Evolutionary conservation across 345 rosid species (phyloP), one percentile per base, ranked within the genome.

Genomic region (Populus ilicifolia): DNA sequence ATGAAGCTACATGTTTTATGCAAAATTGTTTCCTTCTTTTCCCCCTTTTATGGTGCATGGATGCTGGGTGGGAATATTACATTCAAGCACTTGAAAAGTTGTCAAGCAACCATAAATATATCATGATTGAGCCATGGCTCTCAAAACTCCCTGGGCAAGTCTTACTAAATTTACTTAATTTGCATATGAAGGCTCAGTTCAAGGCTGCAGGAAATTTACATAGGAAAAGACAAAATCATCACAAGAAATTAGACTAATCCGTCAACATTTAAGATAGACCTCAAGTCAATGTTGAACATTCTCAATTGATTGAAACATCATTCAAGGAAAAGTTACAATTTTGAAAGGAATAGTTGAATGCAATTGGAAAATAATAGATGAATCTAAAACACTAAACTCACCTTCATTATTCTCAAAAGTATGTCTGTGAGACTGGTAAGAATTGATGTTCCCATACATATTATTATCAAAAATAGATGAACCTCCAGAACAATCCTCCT

Each of bases 331-430:
- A n/a, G 12, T 29, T 2, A 43, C 23, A 61, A 13, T 27, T 25
- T 30, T 30, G 1, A 59, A 39, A 38, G 35, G 13, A 25, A 43
- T 43, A 8, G 35, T 36, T 27, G 48, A 65, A 10, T 29, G 5
- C 27, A 71, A 64, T 36, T 62, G 36, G 10, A 64, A 75, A 56
- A n/a, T 59, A 14, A 56, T 56, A 56, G 13, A 59, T 25, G 70
- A 59, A 46, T n/a, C 52, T 29, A 36, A 72, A 74, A 27, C 63
- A 74, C 69, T 69, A 76, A 16, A 80, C 83, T 70, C 78, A 92
- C 95, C 97, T 85, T 86, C 89, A 71, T 83, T 81, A 69, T 85
- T 88, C 85, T 90, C 95, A 77, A 85, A 87, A 33, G 81, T 81
- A 77, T 87, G 91, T 70, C 76, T 83, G 75, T 84, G 97, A 71